A percentile compares a stretch with the other conserved stretches of the same genome.
Conservation (phyloP, 495 filamentous ascomycete species). For the Xylaria sp. region DNA sequence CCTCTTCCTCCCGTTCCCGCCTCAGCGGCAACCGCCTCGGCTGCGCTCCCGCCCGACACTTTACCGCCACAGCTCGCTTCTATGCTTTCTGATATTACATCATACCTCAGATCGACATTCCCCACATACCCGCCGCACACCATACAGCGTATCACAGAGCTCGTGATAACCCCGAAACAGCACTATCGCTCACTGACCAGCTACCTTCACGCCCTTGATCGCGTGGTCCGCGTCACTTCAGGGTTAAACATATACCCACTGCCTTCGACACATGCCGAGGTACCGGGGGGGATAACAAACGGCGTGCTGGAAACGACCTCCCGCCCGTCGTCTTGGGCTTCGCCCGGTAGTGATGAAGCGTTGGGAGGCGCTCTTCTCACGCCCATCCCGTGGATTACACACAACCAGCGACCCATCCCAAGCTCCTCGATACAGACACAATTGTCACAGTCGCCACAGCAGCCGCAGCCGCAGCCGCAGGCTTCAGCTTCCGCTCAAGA, state of each 20-base stretch:
- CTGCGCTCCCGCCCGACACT: slow-evolving; percentile 39
- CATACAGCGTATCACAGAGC: slow-evolving; percentile 89
- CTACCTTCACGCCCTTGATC: slow-evolving; percentile 89
- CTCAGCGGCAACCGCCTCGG: slow-evolving; percentile 23
- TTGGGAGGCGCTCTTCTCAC: slow-evolving; percentile 91
- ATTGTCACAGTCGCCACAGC: slow-evolving; percentile 30
- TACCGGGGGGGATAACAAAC: slow-evolving; percentile 56
- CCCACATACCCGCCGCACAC: slow-evolving; percentile 83
- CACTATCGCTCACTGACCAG: slow-evolving; percentile 83
- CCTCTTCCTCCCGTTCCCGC: slow-evolving; percentile 28
- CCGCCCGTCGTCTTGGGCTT: slow-evolving; percentile 57
- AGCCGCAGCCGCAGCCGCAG: slow-evolving; percentile 24
- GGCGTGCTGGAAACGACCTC: slow-evolving; percentile 73
- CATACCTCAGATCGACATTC: slow-evolving; percentile 73
- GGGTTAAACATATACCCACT: slow-evolving; percentile 82
- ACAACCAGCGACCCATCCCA: slow-evolving; percentile 34
- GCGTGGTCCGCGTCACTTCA: slow-evolving; percentile 91
- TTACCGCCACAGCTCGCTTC: slow-evolving; percentile 70
- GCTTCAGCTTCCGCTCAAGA: slow-evolving; percentile 37
- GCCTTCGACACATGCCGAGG: slow-evolving; percentile 63
- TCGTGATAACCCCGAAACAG: slow-evolving; percentile 75
- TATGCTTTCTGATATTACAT: slow-evolving; percentile 70
- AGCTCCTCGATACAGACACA: slow-evolving; percentile 10
- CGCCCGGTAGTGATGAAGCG: slow-evolving; percentile 79
- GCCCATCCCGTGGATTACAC: slow-evolving; percentile 85